Conservation (phyloP, 2,329 filamentous ascomycete genomes). For the Pestalotiopsis sp. region DNA sequence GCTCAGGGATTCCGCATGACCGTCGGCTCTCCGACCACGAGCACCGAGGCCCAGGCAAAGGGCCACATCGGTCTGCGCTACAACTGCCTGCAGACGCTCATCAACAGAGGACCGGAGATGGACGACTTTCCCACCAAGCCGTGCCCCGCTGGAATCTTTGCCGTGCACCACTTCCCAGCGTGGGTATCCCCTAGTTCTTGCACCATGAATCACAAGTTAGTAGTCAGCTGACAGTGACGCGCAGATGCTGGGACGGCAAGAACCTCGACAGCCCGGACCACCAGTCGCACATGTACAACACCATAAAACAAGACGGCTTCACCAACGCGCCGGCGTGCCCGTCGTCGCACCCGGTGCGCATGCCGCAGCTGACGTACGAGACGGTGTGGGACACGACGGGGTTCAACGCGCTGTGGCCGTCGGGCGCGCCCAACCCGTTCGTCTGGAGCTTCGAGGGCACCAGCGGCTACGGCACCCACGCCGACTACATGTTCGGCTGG, state of each 20-base stretch:
- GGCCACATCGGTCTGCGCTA: background rate
- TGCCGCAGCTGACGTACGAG: slow-evolving; percentile 44
- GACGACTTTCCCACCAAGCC: slow-evolving; percentile 15
- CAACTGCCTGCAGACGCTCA: background rate
- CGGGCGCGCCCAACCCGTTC: slow-evolving; percentile 34
- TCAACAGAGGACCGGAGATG: slow-evolving; percentile 23
- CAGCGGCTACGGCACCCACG: slow-evolving; percentile 38
- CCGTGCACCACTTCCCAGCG: background rate
- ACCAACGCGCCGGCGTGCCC: slow-evolving; percentile 31
- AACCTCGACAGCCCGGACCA: slow-evolving; percentile 36
- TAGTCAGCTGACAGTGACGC: too few relatives aligned
- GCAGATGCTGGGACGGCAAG: slow-evolving; percentile 34
- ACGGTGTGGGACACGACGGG: slow-evolving; percentile 41
- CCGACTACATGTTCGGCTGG: slow-evolving; percentile 42
- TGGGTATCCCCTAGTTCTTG: background rate
- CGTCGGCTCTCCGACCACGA: slow-evolving; percentile 10
- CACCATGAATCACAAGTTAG: background rate
- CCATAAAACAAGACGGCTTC: slow-evolving; percentile 31
- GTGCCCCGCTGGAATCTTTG: background rate
- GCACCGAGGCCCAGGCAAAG: background rate
- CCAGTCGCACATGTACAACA: slow-evolving; percentile 25
- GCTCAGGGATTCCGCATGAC: background rate
- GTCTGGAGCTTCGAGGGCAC: slow-evolving; percentile 34
- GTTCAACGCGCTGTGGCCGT: slow-evolving; percentile 37
- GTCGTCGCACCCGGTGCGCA: slow-evolving; percentile 30